phyloP scores from a whole-genome alignment of 2,329 filamentous ascomycete species.

The Ophioceras dolichostomum region DNA sequence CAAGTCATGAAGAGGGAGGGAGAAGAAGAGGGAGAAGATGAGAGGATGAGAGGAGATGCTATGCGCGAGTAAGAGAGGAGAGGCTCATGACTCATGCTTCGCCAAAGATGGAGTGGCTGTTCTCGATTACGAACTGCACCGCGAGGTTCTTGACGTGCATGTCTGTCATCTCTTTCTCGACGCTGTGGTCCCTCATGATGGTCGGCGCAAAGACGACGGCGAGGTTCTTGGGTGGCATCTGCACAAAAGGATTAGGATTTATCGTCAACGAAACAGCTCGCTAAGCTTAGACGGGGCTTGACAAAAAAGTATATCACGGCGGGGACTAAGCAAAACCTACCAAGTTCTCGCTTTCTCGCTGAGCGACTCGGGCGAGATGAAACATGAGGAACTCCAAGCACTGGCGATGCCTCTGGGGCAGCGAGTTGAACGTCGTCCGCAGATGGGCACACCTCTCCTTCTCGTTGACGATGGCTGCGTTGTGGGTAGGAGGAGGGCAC shows the following conservation, averaged over 20 bases:
- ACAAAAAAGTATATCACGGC: not conserved
- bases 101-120: constrained; percentile 70
- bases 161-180: constrained; percentile 92
- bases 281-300: not conserved
- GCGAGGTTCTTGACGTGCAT: constrained; percentile 88
- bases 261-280: too few species aligned
- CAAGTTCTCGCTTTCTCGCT: constrained; percentile 72
- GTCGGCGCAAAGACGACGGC: constrained; percentile 97
- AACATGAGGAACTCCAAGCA: constrained; percentile 90
- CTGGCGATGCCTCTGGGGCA: constrained; percentile 76
- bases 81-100: too few species aligned
- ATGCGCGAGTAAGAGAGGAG: too few species aligned
- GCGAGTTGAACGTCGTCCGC: constrained; percentile 58
- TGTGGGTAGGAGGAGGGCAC: constrained; percentile 11
- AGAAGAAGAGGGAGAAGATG: too few species aligned
- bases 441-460: constrained; percentile 60
- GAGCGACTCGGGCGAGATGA: constrained; percentile 79
- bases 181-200: constrained; percentile 82
- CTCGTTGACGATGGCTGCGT: constrained; percentile 48
- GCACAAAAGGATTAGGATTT: not conserved
- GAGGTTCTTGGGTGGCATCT: constrained; percentile 95
- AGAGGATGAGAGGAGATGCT: too few species aligned
- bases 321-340: constrained; percentile 43
- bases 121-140: constrained; percentile 86
- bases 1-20: too few species aligned